Base-by-base conservation (phyloP, 2,329 filamentous ascomycete genomes). In the Hypomyces perniciosus region DNA sequence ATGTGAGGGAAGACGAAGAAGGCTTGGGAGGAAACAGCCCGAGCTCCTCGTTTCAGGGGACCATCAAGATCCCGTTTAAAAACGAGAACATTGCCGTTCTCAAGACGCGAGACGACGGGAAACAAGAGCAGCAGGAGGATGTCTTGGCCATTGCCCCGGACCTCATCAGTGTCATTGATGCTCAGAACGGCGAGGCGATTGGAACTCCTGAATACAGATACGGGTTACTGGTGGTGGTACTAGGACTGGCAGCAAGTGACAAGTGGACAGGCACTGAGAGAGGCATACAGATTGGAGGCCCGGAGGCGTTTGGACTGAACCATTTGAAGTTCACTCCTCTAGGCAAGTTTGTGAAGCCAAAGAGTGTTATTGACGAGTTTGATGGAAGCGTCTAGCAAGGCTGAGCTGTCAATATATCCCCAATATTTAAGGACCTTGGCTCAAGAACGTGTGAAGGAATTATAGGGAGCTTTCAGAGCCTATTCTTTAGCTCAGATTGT, bases 81-180 rank as follows among this genome's bases (percentile, higher is more conserved):
- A 88, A 88, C 63, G 84, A 88, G 61, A 88, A 87, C 59, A 84
- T 88, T 41, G 78, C 78, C n/a, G 83, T 79, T 0, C 66, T 75
- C 42, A 67, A 59, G 46, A 56, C 70, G 1, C 56, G 60, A 28
- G 48, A 66, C 5, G 62, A 62, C 8, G 57, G 65, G 10, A 57
- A 61, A 1, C 62, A 67, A n/a, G 73, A 75, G 49, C 61, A 55
- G 4, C 68, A 69, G 40, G 66, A 71, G 29, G 65, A 72, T 31
- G 65, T 80, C 0, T 60, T 83, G 1, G 75, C 76, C 1, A 71
- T 77, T 2, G 79, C 80, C 2, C 80, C 80, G 0, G 80, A 83
- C 51, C 63, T 83, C 6, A 76, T 83, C 48, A 69, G 72, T 0
- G 68, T 82, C 7, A 72, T 83, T 12, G 79, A 81, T 50, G 72